Evolutionary conservation across 2,329 filamentous ascomycete species (phyloP).

Genomic region (Nothophoma quercina): DNA sequence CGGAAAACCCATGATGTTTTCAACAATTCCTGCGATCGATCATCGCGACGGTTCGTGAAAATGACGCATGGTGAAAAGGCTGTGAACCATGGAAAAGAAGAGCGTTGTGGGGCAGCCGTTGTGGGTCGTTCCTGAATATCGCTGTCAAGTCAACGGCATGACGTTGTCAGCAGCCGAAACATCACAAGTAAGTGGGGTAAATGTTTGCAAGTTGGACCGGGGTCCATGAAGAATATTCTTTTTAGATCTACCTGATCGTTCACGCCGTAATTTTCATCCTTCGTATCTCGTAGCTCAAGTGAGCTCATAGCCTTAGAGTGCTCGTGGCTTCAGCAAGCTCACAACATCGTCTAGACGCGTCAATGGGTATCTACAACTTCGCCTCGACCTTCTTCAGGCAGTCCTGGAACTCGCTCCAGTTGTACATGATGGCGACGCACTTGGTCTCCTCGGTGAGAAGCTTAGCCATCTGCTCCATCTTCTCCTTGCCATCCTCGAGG

Average conservation of each 20-base stretch:
- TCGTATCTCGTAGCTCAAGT: slow-evolving; percentile 29
- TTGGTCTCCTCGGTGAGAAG: slow-evolving; percentile 58
- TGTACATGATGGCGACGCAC: slow-evolving; percentile 58
- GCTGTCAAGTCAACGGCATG: neutral
- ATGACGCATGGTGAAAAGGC: neutral
- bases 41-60: neutral
- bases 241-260: slow-evolving; percentile 27
- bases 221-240: slow-evolving; percentile 12
- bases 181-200: slow-evolving; percentile 8
- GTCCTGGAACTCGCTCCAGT: slow-evolving; percentile 61
- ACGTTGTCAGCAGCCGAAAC: slow-evolving; percentile 2
- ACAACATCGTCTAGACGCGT: slow-evolving; percentile 20
- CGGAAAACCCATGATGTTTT: neutral
- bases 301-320: slow-evolving; percentile 17
- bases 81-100: neutral
- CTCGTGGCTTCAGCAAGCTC: slow-evolving; percentile 22
- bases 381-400: slow-evolving; percentile 58
- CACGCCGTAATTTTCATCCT: slow-evolving; percentile 27
- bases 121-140: slow-evolving; percentile 15
- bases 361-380: slow-evolving; percentile 38
- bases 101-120: slow-evolving; percentile 7
- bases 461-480: slow-evolving; percentile 59
- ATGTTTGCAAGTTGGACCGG: neutral
- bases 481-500: slow-evolving; percentile 52
- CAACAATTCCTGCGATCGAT: slow-evolving; percentile 6